Base-by-base conservation (phyloP, 2,329 filamentous ascomycete genomes). In the Penicillium sp. region DNA sequence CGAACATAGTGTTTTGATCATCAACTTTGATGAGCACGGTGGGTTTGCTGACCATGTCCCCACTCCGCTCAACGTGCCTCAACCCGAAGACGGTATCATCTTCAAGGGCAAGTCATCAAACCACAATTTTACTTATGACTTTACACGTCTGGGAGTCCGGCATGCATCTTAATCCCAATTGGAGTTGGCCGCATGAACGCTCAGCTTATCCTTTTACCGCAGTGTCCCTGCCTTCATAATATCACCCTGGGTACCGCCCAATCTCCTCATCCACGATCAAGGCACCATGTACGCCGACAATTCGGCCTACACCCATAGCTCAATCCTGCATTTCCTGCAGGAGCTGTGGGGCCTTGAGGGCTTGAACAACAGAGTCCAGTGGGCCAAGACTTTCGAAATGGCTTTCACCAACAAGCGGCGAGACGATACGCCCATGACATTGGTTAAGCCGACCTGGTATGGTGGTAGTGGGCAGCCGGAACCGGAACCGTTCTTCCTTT, bases 11-110 rank as follows among this genome's bases (percentile, higher is more conserved):
- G 57, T 75, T 29, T 64, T 76, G 32, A 70, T 76, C 54, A 63
- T 74, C 60, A 75, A 73, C 55, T 75, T 75, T 41, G 73, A 75
- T 55, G 72, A 76, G 57, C 72, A 75, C 46, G 73, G 73, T 21
- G 73, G 73, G 18, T 76, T 75, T 50, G 72, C 70, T 8, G 73
- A 75, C 58, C 74, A 76, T 55, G 71, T 76, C 7, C 55, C 68
- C 10, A 72, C 73, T 1, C 73, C 74, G 0, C 60, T 66, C 48
- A 70, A 73, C 52, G 62, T 75, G 21, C 73, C 73, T 9, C 59
- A 58, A 25, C 65, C 69, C 0, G 69, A 73, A 27, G 68, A 72
- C 32, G 59, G 64, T 13, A 68, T 72, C 52, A 68, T 63, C 40
- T 71, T 66, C 47, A 67, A 59, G 6, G 65, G 65, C 9, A 53